A percentile compares a stretch with the other conserved stretches of the same genome.
These are phyloP conservation scores for Meira miltonrushii DNA, from an alignment of 1,284 basidiomycete species.

Conservation along the genomic window DNA sequence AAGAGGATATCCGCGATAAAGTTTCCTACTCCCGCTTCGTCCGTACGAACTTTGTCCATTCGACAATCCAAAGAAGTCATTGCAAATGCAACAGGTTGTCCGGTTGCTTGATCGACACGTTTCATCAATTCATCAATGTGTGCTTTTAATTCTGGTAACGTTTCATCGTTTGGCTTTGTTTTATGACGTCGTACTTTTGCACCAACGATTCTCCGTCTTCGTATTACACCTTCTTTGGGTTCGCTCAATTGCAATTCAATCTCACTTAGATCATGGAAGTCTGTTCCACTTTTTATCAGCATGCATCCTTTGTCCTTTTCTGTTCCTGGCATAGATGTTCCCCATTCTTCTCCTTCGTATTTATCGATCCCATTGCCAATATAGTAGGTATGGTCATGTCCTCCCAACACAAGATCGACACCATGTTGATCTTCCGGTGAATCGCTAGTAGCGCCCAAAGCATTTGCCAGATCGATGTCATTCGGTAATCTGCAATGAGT, in stretches of 20 bases:
- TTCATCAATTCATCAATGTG: conserved; percentile 67
- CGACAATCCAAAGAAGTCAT: conserved; percentile 69
- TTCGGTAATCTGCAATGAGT: conserved; percentile 73
- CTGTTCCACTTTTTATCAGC: conserved; percentile 78
- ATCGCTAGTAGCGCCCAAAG: conserved; percentile 57
- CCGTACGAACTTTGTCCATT: conserved; percentile 67
- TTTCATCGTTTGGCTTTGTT: conserved; percentile 62
- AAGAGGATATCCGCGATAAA: conserved; percentile 82
- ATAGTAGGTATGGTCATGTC: conserved; percentile 84
- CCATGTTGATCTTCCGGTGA: conserved; percentile 61
- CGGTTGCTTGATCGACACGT: conserved; percentile 67
- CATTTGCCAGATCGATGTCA: conserved; percentile 59
- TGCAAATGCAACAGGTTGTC: conserved; percentile 63
- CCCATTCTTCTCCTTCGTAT: conserved; percentile 69
- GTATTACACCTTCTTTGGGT: conserved; percentile 63
- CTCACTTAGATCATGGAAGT: conserved; percentile 81
- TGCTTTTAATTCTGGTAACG: conserved; percentile 61
- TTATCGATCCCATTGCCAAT: conserved; percentile 67
- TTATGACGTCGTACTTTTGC: conserved; percentile 62
- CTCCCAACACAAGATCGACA: conserved; percentile 77
- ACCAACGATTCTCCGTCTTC: conserved; percentile 62
- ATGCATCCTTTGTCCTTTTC: conserved; percentile 61
- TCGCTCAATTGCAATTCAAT: conserved; percentile 64
- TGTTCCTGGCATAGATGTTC: conserved; percentile 62
- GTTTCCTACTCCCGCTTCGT: conserved; percentile 73